These are phyloP conservation scores for Boletellus ananas DNA, from an alignment of 768 basidiomycete species.

Conservation along the genomic window DNA sequence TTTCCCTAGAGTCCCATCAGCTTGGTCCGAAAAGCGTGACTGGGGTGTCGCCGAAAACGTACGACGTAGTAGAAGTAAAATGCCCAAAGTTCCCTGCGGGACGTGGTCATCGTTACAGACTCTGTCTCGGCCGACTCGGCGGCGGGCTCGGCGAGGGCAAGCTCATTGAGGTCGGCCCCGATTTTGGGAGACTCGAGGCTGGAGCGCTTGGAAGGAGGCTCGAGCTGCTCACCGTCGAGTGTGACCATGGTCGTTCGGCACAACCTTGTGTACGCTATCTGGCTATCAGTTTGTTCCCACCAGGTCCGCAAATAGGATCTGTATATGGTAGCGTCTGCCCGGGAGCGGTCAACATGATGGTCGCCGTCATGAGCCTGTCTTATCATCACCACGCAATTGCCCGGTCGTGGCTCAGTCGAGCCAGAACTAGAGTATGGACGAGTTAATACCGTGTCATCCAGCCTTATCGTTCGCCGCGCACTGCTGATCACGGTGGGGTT, in stretches of 20 bases:
- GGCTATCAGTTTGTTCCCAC: no score
- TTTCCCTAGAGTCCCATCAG: conserved; percentile 43
- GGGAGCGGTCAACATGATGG: no score
- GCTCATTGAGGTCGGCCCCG: neutral
- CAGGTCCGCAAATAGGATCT: no score
- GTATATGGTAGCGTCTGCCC: no score
- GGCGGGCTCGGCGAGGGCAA: no score
- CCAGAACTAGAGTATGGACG: no score
- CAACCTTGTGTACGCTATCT: neutral
- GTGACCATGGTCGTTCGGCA: conserved; percentile 3
- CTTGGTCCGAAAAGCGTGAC: neutral
- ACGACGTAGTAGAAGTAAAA: conserved; percentile 59
- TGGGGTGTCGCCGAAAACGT: conserved; percentile 6
- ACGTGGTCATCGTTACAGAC: conserved; percentile 32
- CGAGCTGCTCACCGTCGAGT: neutral
- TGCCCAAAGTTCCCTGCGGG: conserved; percentile 50
- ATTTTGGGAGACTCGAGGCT: neutral
- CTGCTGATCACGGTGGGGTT: no score
- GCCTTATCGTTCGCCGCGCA: no score
- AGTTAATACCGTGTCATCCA: no score
- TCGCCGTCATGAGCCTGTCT: no score
- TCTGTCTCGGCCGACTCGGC: neutral
- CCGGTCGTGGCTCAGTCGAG: no score
- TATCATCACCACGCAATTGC: no score
- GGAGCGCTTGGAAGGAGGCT: neutral